Percentiles rank a stretch among this genome's conserved stretches.
phyloP scores from a whole-genome alignment of 768 basidiomycete species.

The Atractiella rhizophila region DNA sequence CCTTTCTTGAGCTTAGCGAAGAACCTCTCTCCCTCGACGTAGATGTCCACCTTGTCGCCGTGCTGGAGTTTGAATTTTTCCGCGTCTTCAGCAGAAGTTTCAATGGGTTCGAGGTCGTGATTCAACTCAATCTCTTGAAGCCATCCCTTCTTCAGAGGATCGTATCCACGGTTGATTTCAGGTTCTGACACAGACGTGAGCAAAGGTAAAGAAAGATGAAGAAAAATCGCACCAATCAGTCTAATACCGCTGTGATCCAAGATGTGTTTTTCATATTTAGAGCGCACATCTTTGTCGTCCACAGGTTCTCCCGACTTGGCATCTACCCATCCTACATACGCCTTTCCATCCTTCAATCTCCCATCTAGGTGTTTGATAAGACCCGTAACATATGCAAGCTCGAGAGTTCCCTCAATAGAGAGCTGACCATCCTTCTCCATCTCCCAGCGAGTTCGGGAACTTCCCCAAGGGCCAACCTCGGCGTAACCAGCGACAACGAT shows the following conservation, averaged over 20 bases:
- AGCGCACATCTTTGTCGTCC: slow-evolving; percentile 88
- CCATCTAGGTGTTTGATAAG: slow-evolving; percentile 97
- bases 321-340: slow-evolving; percentile 97
- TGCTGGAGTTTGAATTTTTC: slow-evolving; percentile 89
- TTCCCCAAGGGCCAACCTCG: slow-evolving; percentile 96
- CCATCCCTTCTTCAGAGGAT: slow-evolving; percentile 91
- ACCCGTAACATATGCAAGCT: slow-evolving; percentile 99
- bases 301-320: slow-evolving; percentile 76
- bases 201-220: background rate
- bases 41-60: slow-evolving; percentile 84
- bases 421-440: slow-evolving; percentile 97
- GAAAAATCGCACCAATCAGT: slow-evolving; percentile 72
- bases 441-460: slow-evolving; percentile 93
- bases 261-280: slow-evolving; percentile 84
- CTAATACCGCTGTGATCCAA: slow-evolving; percentile 73
- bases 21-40: slow-evolving; percentile 77
- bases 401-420: slow-evolving; percentile 90
- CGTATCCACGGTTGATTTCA: slow-evolving; percentile 89
- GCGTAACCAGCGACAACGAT: slow-evolving; percentile 88
- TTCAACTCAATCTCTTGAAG: slow-evolving; percentile 88
- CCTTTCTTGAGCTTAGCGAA: slow-evolving; percentile 98
- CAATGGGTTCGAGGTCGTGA: slow-evolving; percentile 88
- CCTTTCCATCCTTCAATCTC: slow-evolving; percentile 66
- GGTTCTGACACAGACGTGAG: slow-evolving; percentile 38
- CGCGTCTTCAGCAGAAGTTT: slow-evolving; percentile 72